Base-by-base conservation (phyloP, 75 land plant genomes). In the Cryptomeria japonica region DNA sequence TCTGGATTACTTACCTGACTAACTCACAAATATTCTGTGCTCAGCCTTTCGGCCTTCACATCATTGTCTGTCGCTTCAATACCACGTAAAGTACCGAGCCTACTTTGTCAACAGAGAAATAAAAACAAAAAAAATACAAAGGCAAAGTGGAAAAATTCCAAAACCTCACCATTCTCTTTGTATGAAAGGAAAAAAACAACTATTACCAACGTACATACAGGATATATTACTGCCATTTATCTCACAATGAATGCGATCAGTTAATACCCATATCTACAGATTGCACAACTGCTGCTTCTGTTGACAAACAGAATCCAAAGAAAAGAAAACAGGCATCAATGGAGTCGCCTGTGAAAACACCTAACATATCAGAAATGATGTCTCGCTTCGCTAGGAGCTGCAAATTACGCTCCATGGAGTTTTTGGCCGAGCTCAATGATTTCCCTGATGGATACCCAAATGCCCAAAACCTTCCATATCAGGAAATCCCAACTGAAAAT, bases 371-470 rank as follows among this genome's bases (percentile, higher is more conserved):
- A 3, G 91, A 88, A 15, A 79, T 95, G 92, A 91, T 94, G 39
- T 91, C 91, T 75, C 94, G 93, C 72, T 95, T 95, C 55, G 96
- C 96, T 16, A 79, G 92, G 16, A 91, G 93, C 72, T 89, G 92
- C 94, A 95, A 93, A 88, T 78, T 94, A 88, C 91, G 92, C 51
- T 91, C 96, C 83, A 88, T 92, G 76, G 96, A 95, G 39, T 91
- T 95, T 93, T 90, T 95, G 85, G 92, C 96, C 78, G 95, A 94
- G 55, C 92, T 91, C 18, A 90, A 89, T 11, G 86, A 85, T 75
- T 85, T 51, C 80, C 89, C 80, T 6, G 72, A 89, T 9, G 76
- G 47, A 76, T 73, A 47, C 77, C 37, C 88, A 53, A 31, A 9
- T 76, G 18, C 84, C 83, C 86, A 77, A 39, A 22, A 39, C 22